A percentile compares a stretch with the other conserved stretches of the same genome.
phyloP scores from a whole-genome alignment of 2,329 filamentous ascomycete genomes.

The Leptographium radiaticola region DNA sequence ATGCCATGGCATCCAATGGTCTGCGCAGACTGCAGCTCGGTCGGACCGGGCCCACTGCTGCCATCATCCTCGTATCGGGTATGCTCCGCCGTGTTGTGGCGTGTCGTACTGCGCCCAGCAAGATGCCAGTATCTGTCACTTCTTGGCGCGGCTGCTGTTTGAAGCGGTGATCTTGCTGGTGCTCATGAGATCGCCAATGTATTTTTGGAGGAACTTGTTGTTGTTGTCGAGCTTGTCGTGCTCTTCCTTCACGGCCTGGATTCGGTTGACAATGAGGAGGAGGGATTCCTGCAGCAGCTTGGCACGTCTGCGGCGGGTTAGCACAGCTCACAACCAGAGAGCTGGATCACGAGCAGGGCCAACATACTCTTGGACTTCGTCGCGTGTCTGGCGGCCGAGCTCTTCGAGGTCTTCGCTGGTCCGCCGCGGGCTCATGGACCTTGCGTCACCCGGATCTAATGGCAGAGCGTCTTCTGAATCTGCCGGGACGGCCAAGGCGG shows the following conservation, averaged over 20 bases:
- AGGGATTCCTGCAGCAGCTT: slow-evolving; percentile 81
- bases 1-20: too few relatives aligned
- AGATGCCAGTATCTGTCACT: slow-evolving; percentile 20
- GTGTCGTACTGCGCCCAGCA: not conserved
- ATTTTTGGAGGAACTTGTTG: slow-evolving; percentile 95
- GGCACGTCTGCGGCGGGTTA: slow-evolving; percentile 53
- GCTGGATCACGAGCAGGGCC: not conserved
- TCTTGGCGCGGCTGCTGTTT: slow-evolving; percentile 33
- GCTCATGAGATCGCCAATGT: slow-evolving; percentile 92
- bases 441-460: slow-evolving; percentile 65
- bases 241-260: slow-evolving; percentile 86
- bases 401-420: slow-evolving; percentile 85
- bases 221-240: slow-evolving; percentile 95
- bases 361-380: slow-evolving; percentile 44
- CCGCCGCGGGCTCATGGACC: slow-evolving; percentile 86
- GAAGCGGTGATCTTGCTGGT: slow-evolving; percentile 60
- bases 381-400: slow-evolving; percentile 69
- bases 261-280: slow-evolving; percentile 78
- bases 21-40: too few relatives aligned
- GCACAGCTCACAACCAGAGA: not conserved
- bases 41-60: not conserved
- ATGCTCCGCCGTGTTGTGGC: not conserved
- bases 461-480: slow-evolving; percentile 55
- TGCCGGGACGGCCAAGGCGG: slow-evolving; percentile 69
- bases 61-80: not conserved